phyloP scores from a whole-genome alignment of 139 green algal genomes.

The Chlamydomonas incerta region DNA sequence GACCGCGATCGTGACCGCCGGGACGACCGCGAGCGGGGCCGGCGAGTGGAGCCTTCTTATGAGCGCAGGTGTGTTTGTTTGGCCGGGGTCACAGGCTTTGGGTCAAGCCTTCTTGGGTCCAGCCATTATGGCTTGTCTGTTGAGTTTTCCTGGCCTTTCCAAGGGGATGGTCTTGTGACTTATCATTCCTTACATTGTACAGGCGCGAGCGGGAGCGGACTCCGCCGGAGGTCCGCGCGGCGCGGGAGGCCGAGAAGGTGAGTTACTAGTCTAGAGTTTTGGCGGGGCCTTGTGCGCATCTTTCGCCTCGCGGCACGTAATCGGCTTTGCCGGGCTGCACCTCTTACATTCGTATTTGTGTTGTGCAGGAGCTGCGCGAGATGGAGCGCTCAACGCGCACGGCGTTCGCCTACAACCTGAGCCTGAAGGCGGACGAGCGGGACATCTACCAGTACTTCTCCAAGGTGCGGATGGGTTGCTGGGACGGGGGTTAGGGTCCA shows the following conservation, averaged over 20 bases:
- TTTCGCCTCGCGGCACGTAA: background rate
- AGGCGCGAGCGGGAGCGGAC: slow-evolving; percentile 60
- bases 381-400: slow-evolving; percentile 91
- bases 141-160: background rate
- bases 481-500: too few relatives aligned
- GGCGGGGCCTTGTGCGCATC: too few relatives aligned
- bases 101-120: background rate
- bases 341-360: background rate
- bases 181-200: background rate
- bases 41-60: background rate
- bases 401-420: slow-evolving; percentile 91
- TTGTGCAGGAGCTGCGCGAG: slow-evolving; percentile 61
- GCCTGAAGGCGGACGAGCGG: slow-evolving; percentile 83
- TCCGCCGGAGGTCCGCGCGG: slow-evolving; percentile 72
- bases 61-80: too few relatives aligned
- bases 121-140: too few relatives aligned
- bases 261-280: background rate
- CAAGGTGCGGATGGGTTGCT: slow-evolving; percentile 27
- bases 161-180: background rate
- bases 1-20: slow-evolving; percentile 28
- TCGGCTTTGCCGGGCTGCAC: background rate
- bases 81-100: background rate
- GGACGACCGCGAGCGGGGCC: background rate
- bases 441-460: slow-evolving; percentile 88
- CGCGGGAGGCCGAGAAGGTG: slow-evolving; percentile 73